Conservation (phyloP, 768 basidiomycete genomes). For the Coprinellus micaceus region DNA sequence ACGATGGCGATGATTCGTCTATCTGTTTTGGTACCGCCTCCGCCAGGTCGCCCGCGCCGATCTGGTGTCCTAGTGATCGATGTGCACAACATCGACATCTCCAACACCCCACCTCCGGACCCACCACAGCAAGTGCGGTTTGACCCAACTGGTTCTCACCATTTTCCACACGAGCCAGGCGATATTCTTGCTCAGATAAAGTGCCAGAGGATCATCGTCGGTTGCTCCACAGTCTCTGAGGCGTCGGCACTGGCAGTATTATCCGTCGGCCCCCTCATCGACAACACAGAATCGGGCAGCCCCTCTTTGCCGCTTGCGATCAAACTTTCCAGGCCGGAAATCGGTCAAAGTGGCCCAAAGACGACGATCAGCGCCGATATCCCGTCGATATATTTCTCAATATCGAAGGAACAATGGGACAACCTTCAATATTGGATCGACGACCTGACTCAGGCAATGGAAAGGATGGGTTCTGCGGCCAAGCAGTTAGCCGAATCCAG, state of each 20-base stretch:
- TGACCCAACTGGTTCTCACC: neutral
- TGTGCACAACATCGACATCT: slow-evolving; percentile 47
- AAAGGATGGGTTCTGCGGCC: slow-evolving; percentile 30
- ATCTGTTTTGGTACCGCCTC: slow-evolving; percentile 66
- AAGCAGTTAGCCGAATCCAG: slow-evolving; percentile 22
- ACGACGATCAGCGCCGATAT: slow-evolving; percentile 39
- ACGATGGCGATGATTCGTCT: slow-evolving; percentile 56
- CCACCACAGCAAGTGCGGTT: slow-evolving; percentile 2
- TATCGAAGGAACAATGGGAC: slow-evolving; percentile 68
- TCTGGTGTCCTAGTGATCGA: slow-evolving; percentile 72
- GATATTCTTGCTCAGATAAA: slow-evolving; percentile 33
- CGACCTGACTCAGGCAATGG: slow-evolving; percentile 72
- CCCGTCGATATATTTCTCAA: slow-evolving; percentile 58
- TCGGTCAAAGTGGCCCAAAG: slow-evolving; percentile 15
- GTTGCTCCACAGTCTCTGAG: slow-evolving; percentile 36
- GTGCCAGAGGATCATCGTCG: slow-evolving; percentile 45
- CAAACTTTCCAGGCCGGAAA: slow-evolving; percentile 26
- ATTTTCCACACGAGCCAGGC: neutral
- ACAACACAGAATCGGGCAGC: neutral
- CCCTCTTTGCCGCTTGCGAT: slow-evolving; percentile 33
- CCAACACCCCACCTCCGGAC: slow-evolving; percentile 21
- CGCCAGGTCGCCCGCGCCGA: slow-evolving; percentile 40
- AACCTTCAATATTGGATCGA: slow-evolving; percentile 86
- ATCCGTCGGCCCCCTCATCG: slow-evolving; percentile 13
- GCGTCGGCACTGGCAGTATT: slow-evolving; percentile 5